Conservation (phyloP, 2,329 filamentous ascomycete genomes). For the Trichoderma guizhouense region DNA sequence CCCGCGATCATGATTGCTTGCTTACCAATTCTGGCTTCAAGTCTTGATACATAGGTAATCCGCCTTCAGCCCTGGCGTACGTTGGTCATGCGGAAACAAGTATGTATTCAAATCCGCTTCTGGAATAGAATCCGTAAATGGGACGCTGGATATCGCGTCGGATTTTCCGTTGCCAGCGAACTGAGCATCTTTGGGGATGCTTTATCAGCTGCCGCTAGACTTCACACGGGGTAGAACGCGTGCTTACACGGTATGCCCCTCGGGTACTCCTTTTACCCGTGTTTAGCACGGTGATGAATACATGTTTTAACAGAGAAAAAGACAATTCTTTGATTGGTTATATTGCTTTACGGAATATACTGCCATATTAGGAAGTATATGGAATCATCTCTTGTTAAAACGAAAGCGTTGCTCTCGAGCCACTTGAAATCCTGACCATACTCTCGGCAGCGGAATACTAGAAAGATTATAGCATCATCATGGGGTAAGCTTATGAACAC, state of each 20-base stretch:
- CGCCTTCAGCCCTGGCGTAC: neutral
- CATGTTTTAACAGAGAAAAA: neutral
- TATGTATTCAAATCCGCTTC: neutral
- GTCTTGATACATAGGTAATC: neutral
- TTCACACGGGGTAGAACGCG: neutral
- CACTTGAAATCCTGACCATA: neutral
- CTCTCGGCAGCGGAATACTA: neutral
- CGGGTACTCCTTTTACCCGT: neutral
- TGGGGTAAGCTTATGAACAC: neutral
- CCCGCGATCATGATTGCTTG: neutral
- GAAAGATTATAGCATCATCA: neutral
- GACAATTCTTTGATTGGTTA: neutral
- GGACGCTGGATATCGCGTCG: neutral
- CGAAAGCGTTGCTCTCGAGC: neutral
- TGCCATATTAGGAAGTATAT: neutral
- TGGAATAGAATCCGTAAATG: neutral
- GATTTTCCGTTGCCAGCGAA: neutral
- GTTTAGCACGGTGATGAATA: neutral
- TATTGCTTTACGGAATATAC: neutral
- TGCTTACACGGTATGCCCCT: neutral
- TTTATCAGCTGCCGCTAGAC: neutral
- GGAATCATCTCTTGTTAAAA: neutral
- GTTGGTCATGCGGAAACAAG: neutral
- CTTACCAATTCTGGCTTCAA: neutral
- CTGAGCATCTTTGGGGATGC: neutral